Conservation (phyloP, 1,284 basidiomycete genomes). For the Papiliotrema terrestris region DNA sequence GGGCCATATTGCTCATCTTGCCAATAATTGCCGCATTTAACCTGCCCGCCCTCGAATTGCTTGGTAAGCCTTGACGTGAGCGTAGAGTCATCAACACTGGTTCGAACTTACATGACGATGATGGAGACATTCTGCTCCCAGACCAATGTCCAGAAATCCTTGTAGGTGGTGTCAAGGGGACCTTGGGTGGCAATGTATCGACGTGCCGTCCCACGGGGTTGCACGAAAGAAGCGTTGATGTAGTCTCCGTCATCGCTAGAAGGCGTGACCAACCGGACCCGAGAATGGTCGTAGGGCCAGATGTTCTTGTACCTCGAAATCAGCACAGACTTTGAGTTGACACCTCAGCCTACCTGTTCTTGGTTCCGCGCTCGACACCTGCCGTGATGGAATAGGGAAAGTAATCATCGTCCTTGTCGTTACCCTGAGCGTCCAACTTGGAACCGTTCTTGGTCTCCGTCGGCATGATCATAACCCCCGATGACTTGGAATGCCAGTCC, state of each 20-base stretch:
- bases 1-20: constrained; percentile 66
- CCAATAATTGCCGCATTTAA: constrained; percentile 95
- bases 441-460: constrained; percentile 24
- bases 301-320: constrained; percentile 67
- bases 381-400: constrained; percentile 92
- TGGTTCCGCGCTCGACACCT: constrained; percentile 88
- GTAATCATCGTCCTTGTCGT: constrained; percentile 33
- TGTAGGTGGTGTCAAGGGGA: constrained; percentile 81
- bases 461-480: constrained; percentile 18
- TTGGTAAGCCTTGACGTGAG: constrained; percentile 77
- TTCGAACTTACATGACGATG: constrained; percentile 69
- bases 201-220: constrained; percentile 72
- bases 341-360: constrained; percentile 67
- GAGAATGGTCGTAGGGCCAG: constrained; percentile 81
- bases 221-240: constrained; percentile 87
- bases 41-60: constrained; percentile 79
- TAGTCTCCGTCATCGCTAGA: constrained; percentile 70
- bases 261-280: constrained; percentile 64
- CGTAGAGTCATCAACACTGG: neutral
- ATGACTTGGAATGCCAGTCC: constrained; percentile 71
- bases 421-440: constrained; percentile 10
- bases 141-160: constrained; percentile 82
- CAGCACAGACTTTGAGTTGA: neutral
- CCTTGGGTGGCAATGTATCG: constrained; percentile 96
- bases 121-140: constrained; percentile 57